phyloP scores from a whole-genome alignment of 2,329 filamentous ascomycete species.

The Lachnellula subtilissima region DNA sequence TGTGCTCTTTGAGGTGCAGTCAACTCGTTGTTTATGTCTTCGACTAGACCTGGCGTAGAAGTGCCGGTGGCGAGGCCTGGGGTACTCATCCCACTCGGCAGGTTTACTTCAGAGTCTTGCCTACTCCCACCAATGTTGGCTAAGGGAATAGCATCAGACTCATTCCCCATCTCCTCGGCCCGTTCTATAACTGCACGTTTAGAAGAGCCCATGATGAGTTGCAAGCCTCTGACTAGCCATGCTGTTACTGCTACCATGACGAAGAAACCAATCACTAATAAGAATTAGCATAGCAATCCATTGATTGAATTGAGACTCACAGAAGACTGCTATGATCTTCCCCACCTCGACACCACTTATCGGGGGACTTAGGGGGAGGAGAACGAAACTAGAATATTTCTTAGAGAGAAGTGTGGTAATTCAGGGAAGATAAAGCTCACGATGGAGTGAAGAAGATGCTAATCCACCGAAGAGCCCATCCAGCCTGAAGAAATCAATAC shows the following conservation, averaged over 20 bases:
- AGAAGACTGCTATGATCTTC: conserved; percentile 55
- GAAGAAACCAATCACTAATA: conserved; percentile 49
- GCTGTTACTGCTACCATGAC: conserved; percentile 48
- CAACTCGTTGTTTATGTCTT: conserved; percentile 15
- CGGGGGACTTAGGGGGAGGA: conserved; percentile 51
- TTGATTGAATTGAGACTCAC: conserved; percentile 34
- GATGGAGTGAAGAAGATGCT: conserved; percentile 55
- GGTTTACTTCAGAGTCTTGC: conserved; percentile 15
- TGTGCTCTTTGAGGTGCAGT: conserved; percentile 23
- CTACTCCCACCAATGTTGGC: conserved; percentile 20
- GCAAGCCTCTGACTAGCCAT: conserved; percentile 50
- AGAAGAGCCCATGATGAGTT: conserved; percentile 46
- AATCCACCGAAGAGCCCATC: conserved; percentile 55
- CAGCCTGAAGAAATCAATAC: conserved; percentile 37
- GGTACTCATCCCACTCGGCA: conserved; percentile 9
- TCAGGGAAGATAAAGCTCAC: conserved; percentile 11
- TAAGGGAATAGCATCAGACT: conserved; percentile 46
- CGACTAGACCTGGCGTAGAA: conserved; percentile 1
- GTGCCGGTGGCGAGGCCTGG: conserved; percentile 1
- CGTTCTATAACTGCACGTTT: conserved; percentile 48
- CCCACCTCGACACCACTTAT: conserved; percentile 51
- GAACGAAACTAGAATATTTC: conserved; percentile 41
- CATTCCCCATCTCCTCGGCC: conserved; percentile 45
- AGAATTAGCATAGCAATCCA: background rate
- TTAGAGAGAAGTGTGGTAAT: conserved; percentile 2